Evolutionary conservation across 148 eudicot species (phyloP).

Genomic region (Bassia scoparia): DNA sequence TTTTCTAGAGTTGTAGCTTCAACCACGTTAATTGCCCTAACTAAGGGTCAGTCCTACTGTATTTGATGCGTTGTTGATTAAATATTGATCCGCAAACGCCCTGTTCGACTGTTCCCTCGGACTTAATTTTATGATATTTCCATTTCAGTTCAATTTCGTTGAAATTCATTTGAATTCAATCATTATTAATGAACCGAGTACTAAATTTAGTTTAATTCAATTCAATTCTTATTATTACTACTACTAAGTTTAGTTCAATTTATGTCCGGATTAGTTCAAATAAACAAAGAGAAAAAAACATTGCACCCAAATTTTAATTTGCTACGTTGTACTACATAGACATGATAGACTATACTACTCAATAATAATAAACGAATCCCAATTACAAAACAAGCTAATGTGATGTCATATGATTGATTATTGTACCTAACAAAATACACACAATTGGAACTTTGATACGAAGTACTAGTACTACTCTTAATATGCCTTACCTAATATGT

Average conservation of each 20-base stretch:
- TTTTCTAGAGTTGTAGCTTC: slow-evolving; percentile 21
- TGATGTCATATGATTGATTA: slow-evolving; percentile 22
- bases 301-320: not conserved
- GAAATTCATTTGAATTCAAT: too few species aligned
- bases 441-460: not conserved
- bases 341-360: too few species aligned
- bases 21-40: slow-evolving; percentile 23
- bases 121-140: too few species aligned
- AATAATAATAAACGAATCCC: too few species aligned
- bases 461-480: not conserved
- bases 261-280: too few species aligned
- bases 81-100: slow-evolving; percentile 14
- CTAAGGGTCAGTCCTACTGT: slow-evolving; percentile 24
- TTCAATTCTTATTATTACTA: too few species aligned
- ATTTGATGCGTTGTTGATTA: slow-evolving; percentile 21
- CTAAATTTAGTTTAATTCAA: too few species aligned
- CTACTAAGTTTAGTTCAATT: too few species aligned
- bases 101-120: too few species aligned
- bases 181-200: too few species aligned
- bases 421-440: slow-evolving; percentile 23
- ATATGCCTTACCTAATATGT: slow-evolving; percentile 15
- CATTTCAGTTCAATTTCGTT: too few species aligned
- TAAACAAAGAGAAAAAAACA: too few species aligned
- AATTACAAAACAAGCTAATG: slow-evolving; percentile 2
- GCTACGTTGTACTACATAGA: slow-evolving; percentile 14